Evolutionary conservation across 257 asterid species (phyloP).

Genomic region (Capsicum pubescens): DNA sequence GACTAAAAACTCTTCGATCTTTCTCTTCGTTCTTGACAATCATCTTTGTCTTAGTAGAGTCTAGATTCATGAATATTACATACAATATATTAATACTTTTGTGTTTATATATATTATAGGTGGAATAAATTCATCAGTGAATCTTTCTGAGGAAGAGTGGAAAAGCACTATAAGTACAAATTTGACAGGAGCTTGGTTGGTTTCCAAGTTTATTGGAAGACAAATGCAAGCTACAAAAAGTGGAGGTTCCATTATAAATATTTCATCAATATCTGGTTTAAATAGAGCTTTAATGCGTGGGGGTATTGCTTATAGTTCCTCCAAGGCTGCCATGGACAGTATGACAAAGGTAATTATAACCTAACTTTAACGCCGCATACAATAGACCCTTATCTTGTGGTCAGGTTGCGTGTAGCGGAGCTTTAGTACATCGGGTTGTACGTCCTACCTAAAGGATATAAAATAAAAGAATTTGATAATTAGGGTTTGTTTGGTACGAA

Average conservation of each 20-base stretch:
- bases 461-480: background rate
- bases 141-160: conserved; percentile 60
- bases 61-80: background rate
- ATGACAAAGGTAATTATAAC: conserved; percentile 54
- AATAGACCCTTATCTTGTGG: too few relatives aligned
- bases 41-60: background rate
- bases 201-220: conserved; percentile 52
- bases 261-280: conserved; percentile 66
- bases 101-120: conserved; percentile 37
- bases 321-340: conserved; percentile 56
- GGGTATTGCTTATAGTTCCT: conserved; percentile 52
- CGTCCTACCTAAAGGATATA: background rate
- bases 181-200: conserved; percentile 60
- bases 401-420: too few relatives aligned
- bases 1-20: background rate
- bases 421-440: too few relatives aligned
- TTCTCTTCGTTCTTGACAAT: background rate
- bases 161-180: conserved; percentile 42
- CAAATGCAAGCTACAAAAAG: conserved; percentile 44
- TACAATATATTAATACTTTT: background rate
- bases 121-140: conserved; percentile 43
- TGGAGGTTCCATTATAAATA: conserved; percentile 61
- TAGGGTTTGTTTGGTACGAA: background rate
- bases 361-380: background rate
- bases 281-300: conserved; percentile 60